Evolutionary conservation across 2,329 filamentous ascomycete genomes (phyloP), one percentile per base, ranked within the genome.

Genomic region (Remersonia thermophila): DNA sequence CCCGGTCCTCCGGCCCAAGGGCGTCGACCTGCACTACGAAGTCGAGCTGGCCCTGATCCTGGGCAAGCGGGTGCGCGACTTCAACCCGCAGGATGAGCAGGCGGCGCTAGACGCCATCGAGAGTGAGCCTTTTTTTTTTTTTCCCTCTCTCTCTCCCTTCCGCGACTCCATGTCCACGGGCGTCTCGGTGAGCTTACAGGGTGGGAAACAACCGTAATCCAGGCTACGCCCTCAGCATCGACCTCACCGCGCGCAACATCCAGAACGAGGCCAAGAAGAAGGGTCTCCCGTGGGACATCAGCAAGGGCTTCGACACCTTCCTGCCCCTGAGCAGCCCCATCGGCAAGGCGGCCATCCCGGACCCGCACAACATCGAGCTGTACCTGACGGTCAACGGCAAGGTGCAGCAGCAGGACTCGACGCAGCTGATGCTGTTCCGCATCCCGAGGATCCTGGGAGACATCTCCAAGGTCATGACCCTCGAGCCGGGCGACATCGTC

Each of bases 251-350:
- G 1, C 82, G 91, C 47, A 96, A 96, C 60, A 75, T 84, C 6
- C 91, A 98, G 63, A 83, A 94, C 51, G 86, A 95, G 65, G 89
- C 89, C 47, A 98, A 96, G 74, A 85, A 82, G 63, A 94, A 91
- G 68, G 86, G 91, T 26, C 77, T 96, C 12, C 91, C 91, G 7
- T 98, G 91, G 91, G 77, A 79, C 52, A 95, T 95, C 47, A 81
- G 84, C 49, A 98, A 98, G 67, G 91, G 91, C 32, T 98, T 96
- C 57, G 91, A 98, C 59, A 96, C 91, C 3, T 98, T 98, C 66
- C 70, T 93, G 35, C 91, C 91, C 40, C 72, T 98, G 53, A 84
- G 80, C 57, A 67, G 80, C 45, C 67, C 83, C 37, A 93, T 98
- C 51, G 67, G 77, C 48, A 93, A 93, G 65, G 67, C 73, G 26